Evolutionary conservation across 2,329 filamentous ascomycete genomes (phyloP).

Genomic region (Pseudogymnoascus sp.): DNA sequence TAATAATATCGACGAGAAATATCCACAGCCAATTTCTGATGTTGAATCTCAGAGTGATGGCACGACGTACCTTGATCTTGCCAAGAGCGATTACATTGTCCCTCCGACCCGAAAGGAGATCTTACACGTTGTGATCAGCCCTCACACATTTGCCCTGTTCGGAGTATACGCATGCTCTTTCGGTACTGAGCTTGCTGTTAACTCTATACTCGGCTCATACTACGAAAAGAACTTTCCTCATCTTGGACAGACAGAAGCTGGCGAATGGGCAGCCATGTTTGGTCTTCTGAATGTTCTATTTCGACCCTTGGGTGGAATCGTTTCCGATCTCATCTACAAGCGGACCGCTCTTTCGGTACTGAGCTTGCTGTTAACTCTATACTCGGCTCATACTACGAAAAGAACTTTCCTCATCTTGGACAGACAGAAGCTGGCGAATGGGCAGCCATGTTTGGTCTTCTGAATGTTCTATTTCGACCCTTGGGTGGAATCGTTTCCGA

Average conservation of each 20-base stretch:
- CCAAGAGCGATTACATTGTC: constrained; percentile 44
- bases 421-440: constrained; percentile 52
- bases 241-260: constrained; percentile 49
- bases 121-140: constrained; percentile 40
- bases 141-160: constrained; percentile 49
- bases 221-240: constrained; percentile 52
- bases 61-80: constrained; percentile 46
- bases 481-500: constrained; percentile 54
- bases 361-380: constrained; percentile 57
- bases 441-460: constrained; percentile 69
- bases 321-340: constrained; percentile 37
- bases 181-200: constrained; percentile 56
- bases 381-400: constrained; percentile 51
- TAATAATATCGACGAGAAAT: constrained; percentile 12
- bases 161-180: constrained; percentile 57
- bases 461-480: constrained; percentile 62
- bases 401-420: constrained; percentile 50
- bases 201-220: constrained; percentile 52
- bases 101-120: constrained; percentile 50
- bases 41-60: constrained; percentile 32
- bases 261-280: constrained; percentile 65
- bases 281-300: constrained; percentile 65
- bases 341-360: constrained; percentile 56
- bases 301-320: constrained; percentile 57
- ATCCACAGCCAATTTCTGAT: constrained; percentile 31